These are phyloP conservation scores for Maudiozyma bulderi DNA, from an alignment of 805 yeast species.

Conservation along the genomic window DNA sequence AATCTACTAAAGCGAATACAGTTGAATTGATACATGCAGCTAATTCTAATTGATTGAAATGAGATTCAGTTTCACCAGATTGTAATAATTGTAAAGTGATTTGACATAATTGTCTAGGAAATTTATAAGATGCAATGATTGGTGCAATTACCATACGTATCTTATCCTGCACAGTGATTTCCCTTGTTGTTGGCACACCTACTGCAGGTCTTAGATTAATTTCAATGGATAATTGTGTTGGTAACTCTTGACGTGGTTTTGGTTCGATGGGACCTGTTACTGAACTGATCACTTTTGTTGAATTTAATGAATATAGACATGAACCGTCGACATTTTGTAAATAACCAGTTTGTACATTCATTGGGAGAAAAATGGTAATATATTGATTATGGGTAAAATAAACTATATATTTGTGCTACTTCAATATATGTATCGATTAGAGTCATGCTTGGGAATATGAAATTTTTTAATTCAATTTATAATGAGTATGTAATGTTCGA, in stretches of 20 bases:
- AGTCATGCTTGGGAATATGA: too few species aligned
- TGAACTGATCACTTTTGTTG: conserved; percentile 56
- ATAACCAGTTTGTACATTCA: conserved; percentile 17
- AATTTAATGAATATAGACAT: conserved; percentile 43
- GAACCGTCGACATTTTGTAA: conserved; percentile 74
- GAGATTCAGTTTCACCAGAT: conserved; percentile 26
- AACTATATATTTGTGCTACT: too few species aligned
- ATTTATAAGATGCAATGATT: conserved; percentile 48
- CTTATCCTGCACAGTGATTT: conserved; percentile 64
- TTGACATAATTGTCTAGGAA: conserved; percentile 75
- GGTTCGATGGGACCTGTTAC: conserved; percentile 91
- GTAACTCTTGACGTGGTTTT: conserved; percentile 71
- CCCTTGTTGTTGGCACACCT: conserved; percentile 70
- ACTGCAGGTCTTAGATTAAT: conserved; percentile 66
- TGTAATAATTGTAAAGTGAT: conserved; percentile 57
- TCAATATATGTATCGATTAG: too few species aligned
- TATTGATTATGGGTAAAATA: too few species aligned
- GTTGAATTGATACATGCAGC: conserved; percentile 65
- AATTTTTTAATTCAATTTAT: too few species aligned
- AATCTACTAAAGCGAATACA: conserved; percentile 67
- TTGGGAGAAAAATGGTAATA: neutral
- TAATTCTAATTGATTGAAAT: conserved; percentile 41
- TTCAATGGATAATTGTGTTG: conserved; percentile 69
- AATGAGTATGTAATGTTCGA: too few species aligned
- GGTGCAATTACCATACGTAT: conserved; percentile 52